These are phyloP conservation scores for Babjeviella inositovora DNA, from an alignment of 805 yeast genomes.

Conservation along the genomic window DNA sequence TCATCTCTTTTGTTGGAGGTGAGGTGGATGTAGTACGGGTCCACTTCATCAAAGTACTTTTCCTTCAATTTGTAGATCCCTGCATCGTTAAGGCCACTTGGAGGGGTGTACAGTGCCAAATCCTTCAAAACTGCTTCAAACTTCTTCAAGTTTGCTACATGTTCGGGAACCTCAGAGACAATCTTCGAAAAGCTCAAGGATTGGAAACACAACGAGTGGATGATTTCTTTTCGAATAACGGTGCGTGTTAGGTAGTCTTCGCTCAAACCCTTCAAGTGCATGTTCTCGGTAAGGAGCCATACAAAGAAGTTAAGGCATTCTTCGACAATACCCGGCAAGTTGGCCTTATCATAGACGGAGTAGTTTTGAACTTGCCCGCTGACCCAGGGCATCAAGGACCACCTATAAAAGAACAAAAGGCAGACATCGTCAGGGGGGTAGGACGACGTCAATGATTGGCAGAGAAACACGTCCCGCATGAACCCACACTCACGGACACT, in stretches of 20 bases:
- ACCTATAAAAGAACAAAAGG: constrained; percentile 44
- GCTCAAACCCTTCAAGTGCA: constrained; percentile 31
- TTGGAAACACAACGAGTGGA: constrained; percentile 70
- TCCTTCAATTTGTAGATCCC: constrained; percentile 59
- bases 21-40: constrained; percentile 74
- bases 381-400: constrained; percentile 49
- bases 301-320: constrained; percentile 62
- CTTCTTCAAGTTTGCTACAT: constrained; percentile 50
- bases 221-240: constrained; percentile 51
- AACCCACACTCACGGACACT: constrained; percentile 75
- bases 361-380: constrained; percentile 17
- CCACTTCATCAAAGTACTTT: constrained; percentile 34
- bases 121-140: constrained; percentile 56
- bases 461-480: constrained; percentile 58
- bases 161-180: constrained; percentile 58
- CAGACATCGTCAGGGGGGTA: constrained; percentile 37
- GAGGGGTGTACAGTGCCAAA: constrained; percentile 48
- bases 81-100: constrained; percentile 36
- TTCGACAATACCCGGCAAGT: constrained; percentile 52
- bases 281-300: constrained; percentile 50
- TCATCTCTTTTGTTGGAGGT: constrained; percentile 72
- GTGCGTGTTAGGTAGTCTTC: constrained; percentile 30
- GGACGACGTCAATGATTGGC: constrained; percentile 43
- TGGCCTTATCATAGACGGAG: constrained; percentile 24
- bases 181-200: constrained; percentile 60